phyloP scores from a whole-genome alignment of 495 filamentous ascomycete species.

The Neurospora sp. region DNA sequence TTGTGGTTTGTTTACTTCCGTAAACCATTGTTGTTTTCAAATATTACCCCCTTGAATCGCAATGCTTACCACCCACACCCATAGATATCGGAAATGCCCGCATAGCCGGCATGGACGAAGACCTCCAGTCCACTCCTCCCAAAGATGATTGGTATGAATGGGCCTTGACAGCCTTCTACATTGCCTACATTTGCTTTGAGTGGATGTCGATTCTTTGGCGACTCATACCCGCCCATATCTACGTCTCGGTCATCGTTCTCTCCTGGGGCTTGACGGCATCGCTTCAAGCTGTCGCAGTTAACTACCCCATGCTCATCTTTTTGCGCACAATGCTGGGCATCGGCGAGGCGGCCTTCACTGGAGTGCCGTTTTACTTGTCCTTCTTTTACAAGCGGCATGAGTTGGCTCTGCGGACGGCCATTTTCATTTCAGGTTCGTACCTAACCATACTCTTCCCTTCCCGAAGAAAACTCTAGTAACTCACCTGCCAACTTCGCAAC shows the following conservation, averaged over 20 bases:
- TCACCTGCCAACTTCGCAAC: too few species aligned
- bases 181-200: conserved; percentile 56
- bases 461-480: too few species aligned
- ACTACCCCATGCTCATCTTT: conserved; percentile 61
- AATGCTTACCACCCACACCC: not conserved
- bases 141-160: conserved; percentile 71
- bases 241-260: conserved; percentile 52
- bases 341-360: conserved; percentile 65
- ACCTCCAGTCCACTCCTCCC: conserved; percentile 48
- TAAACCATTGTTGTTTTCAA: too few species aligned
- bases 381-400: conserved; percentile 84
- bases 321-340: conserved; percentile 60
- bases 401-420: conserved; percentile 66
- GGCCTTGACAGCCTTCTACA: conserved; percentile 72
- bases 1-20: not conserved
- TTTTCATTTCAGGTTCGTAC: too few species aligned
- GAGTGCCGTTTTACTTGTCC: conserved; percentile 69
- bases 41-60: too few species aligned
- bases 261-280: conserved; percentile 62
- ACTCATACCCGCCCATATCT: conserved; percentile 52
- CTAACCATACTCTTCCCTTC: too few species aligned
- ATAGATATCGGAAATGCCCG: conserved; percentile 72
- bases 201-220: conserved; percentile 71
- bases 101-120: conserved; percentile 60
- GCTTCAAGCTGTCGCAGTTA: conserved; percentile 57